Evolutionary conservation across 768 basidiomycete species (phyloP).

Genomic region (Russula foetens): DNA sequence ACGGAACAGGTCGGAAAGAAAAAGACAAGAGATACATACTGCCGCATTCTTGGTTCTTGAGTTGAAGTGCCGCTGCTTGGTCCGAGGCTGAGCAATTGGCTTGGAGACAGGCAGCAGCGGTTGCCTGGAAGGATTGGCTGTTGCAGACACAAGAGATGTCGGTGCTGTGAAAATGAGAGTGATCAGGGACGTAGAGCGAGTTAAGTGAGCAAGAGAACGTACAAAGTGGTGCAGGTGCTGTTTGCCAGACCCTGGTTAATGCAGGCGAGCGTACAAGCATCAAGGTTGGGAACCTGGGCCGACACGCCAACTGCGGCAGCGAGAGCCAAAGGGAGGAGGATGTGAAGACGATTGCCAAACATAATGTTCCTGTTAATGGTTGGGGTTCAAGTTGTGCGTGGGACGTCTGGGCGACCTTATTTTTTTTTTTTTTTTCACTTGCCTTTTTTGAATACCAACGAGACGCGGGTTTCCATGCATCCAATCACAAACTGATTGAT

Average conservation of each 20-base stretch:
- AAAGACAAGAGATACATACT: not conserved
- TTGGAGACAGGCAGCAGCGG: slow-evolving; percentile 28
- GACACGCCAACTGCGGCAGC: not conserved
- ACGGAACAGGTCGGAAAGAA: not conserved
- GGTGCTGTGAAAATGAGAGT: no score
- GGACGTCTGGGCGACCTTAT: no score
- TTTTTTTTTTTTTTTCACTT: no score
- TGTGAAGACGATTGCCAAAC: not conserved
- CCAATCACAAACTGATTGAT: no score
- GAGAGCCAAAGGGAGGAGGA: not conserved
- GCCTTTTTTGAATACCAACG: no score
- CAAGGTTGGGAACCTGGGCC: not conserved
- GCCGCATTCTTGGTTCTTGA: slow-evolving; percentile 31
- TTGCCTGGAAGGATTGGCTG: slow-evolving; percentile 30
- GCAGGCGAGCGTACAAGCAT: not conserved
- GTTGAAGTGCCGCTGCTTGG: slow-evolving; percentile 23
- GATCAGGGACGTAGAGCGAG: no score
- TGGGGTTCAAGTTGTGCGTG: not conserved
- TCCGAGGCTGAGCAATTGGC: slow-evolving; percentile 31
- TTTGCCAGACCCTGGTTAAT: no score
- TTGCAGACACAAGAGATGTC: slow-evolving; percentile 26
- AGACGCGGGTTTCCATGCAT: no score
- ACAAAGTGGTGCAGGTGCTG: no score
- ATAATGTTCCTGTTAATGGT: no score
- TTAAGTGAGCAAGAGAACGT: no score